A percentile compares a stretch with the other conserved stretches of the same genome.
Evolutionary conservation across 345 rosid genomes (phyloP).

Genomic region (Acer saccharum): DNA sequence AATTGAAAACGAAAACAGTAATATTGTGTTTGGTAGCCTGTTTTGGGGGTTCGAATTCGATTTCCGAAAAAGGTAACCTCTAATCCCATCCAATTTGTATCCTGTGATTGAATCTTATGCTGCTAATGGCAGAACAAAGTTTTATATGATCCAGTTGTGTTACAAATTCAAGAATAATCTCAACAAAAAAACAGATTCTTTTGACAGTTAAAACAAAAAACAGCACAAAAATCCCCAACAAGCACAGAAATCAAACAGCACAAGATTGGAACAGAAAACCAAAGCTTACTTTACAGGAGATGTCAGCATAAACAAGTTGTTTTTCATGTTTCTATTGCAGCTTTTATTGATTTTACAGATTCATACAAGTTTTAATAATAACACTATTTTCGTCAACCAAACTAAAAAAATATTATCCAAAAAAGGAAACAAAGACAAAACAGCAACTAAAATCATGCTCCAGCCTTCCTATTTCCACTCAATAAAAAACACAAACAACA

Average conservation of each 20-base stretch:
- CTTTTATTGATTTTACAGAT: conserved; percentile 1
- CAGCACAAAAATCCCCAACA: neutral
- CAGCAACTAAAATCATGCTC: neutral
- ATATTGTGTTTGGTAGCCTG: neutral
- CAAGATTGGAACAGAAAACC: neutral
- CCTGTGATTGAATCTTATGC: neutral
- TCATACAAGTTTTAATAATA: neutral
- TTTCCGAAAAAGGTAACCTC: neutral
- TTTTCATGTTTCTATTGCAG: conserved; percentile 1
- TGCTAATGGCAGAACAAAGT: neutral
- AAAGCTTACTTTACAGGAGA: neutral
- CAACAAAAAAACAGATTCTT: neutral
- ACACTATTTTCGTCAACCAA: neutral
- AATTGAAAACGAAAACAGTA: neutral
- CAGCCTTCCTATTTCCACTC: neutral
- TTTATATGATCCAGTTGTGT: neutral
- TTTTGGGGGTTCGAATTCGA: neutral
- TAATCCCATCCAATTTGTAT: neutral
- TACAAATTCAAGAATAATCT: too few species aligned
- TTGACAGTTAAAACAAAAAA: neutral
- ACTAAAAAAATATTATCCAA: neutral
- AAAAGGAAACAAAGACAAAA: neutral
- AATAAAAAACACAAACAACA: neutral
- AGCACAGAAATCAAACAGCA: neutral
- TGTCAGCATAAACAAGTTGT: neutral